Conservation (phyloP, 2,329 filamentous ascomycete species). For the Pseudogymnoascus sp. region DNA sequence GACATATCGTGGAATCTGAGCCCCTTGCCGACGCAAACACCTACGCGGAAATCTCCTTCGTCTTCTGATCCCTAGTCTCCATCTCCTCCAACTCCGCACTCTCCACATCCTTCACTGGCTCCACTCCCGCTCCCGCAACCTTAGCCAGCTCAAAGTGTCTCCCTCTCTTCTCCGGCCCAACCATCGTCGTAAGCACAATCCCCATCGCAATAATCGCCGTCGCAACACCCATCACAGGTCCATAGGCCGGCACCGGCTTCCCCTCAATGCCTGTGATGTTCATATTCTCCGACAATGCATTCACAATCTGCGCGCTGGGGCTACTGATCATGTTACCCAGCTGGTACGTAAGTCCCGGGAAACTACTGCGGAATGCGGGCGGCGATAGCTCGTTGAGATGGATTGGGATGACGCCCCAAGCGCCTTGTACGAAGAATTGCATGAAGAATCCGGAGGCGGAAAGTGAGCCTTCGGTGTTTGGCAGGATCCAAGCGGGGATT, state of each 20-base stretch:
- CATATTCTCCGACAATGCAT: conserved; percentile 58
- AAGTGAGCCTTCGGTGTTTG: conserved; percentile 47
- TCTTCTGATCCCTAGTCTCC: not conserved
- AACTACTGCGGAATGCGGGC: conserved; percentile 56
- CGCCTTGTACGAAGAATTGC: conserved; percentile 67
- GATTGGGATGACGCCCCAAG: conserved; percentile 59
- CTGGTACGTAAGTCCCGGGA: conserved; percentile 61
- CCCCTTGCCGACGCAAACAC: conserved; percentile 4
- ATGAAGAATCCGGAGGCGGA: conserved; percentile 77
- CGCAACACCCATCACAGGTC: conserved; percentile 65
- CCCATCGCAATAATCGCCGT: conserved; percentile 68
- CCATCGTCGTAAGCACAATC: conserved; percentile 37
- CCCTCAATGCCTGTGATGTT: conserved; percentile 47
- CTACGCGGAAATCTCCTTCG: not conserved
- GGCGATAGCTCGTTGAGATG: conserved; percentile 64
- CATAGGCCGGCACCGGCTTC: conserved; percentile 57
- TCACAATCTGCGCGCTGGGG: conserved; percentile 66
- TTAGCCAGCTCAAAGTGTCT: conserved; percentile 56
- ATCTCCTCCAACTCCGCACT: not conserved
- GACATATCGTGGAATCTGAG: too few species aligned
- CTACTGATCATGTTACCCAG: conserved; percentile 65
- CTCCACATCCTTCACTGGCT: conserved; percentile 20
- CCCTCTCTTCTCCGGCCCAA: conserved; percentile 68
- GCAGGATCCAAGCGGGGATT: conserved; percentile 73
- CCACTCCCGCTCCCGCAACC: conserved; percentile 37